A percentile compares a stretch with the other conserved stretches of the same genome.
Conservation (phyloP, 2,329 filamentous ascomycete genomes). For the Dryadomyces quercus-mongolicae region DNA sequence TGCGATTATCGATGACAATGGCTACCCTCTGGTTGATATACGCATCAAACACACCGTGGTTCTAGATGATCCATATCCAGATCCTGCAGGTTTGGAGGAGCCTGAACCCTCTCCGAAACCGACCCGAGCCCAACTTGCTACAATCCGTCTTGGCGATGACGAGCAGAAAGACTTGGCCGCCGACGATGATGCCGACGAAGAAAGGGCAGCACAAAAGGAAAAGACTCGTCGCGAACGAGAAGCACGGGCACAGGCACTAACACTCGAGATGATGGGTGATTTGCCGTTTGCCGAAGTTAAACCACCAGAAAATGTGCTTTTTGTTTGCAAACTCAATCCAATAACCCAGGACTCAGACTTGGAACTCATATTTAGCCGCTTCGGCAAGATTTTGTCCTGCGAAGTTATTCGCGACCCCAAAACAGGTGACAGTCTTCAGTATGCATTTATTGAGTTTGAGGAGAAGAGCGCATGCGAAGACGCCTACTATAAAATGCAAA, state of each 20-base stretch:
- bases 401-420: constrained; percentile 92
- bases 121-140: constrained; percentile 74
- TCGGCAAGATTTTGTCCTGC: constrained; percentile 88
- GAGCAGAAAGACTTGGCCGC: constrained; percentile 66
- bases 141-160: constrained; percentile 72
- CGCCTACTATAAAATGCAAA: constrained; percentile 98
- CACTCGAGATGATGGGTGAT: constrained; percentile 95
- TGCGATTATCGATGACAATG: constrained; percentile 75
- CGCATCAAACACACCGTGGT: constrained; percentile 86
- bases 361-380: constrained; percentile 91
- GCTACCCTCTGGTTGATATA: constrained; percentile 85
- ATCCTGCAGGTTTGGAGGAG: constrained; percentile 64
- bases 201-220: constrained; percentile 54
- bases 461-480: constrained; percentile 87
- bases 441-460: constrained; percentile 95
- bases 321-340: constrained; percentile 96
- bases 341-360: constrained; percentile 92
- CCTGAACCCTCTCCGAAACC: constrained; percentile 72
- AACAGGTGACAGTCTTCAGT: constrained; percentile 90
- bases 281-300: constrained; percentile 95
- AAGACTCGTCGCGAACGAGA: constrained; percentile 75
- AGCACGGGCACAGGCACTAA: constrained; percentile 85
- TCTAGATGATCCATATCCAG: constrained; percentile 83
- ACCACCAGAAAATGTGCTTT: constrained; percentile 91
- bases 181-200: constrained; percentile 59